A percentile compares a stretch with the other conserved stretches of the same genome.
These are phyloP conservation scores for Penicillium parvum DNA, from an alignment of 495 filamentous ascomycete genomes.

Conservation along the genomic window DNA sequence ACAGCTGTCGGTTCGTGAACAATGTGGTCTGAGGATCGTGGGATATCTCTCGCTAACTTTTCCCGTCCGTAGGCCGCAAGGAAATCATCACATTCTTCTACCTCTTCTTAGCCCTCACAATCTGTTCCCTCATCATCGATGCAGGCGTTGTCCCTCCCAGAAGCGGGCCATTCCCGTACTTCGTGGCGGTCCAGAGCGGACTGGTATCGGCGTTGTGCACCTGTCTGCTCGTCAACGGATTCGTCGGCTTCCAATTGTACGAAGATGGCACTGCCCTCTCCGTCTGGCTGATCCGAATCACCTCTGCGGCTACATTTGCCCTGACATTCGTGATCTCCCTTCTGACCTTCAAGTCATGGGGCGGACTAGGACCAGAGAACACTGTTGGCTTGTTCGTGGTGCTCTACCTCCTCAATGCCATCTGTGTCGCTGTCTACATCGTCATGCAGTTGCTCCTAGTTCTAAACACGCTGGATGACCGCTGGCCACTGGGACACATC, in stretches of 20 bases:
- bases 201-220: slow-evolving; percentile 84
- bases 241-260: slow-evolving; percentile 97
- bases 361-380: slow-evolving; percentile 76
- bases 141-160: slow-evolving; percentile 86
- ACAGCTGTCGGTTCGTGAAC: slow-evolving; percentile 86
- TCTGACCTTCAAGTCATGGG: slow-evolving; percentile 90
- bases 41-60: neutral
- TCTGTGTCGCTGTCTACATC: slow-evolving; percentile 83
- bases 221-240: slow-evolving; percentile 92
- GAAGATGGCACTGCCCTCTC: slow-evolving; percentile 96
- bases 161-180: slow-evolving; percentile 79
- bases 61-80: slow-evolving; percentile 68
- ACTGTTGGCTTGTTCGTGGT: slow-evolving; percentile 89
- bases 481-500: slow-evolving; percentile 94
- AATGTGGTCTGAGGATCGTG: neutral
- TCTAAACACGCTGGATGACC: slow-evolving; percentile 83
- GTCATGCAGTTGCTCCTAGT: slow-evolving; percentile 84
- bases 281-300: slow-evolving; percentile 83
- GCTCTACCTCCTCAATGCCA: slow-evolving; percentile 83
- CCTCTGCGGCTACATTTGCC: slow-evolving; percentile 75
- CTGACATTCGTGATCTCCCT: slow-evolving; percentile 84
- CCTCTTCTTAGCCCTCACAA: slow-evolving; percentile 85
- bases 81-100: slow-evolving; percentile 99
- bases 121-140: slow-evolving; percentile 86
- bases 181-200: slow-evolving; percentile 84